Base-by-base conservation (phyloP, 1,284 basidiomycete genomes). In the Ceratobasidium sp. region DNA sequence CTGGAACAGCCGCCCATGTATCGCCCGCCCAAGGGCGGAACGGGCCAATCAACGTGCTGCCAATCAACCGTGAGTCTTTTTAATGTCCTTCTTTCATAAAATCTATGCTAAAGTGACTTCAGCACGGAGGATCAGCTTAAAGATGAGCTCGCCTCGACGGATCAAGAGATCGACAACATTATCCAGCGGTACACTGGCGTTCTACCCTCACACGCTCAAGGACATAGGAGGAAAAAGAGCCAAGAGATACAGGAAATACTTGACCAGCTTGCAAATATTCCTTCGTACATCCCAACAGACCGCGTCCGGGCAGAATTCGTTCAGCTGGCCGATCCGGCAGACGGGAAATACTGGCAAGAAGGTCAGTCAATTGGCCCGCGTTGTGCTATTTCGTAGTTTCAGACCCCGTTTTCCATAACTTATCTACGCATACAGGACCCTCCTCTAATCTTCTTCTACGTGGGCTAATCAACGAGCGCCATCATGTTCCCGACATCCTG, bases 391-490 rank as follows among this genome's bases (percentile, higher is more conserved):
- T 18, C 11, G 35, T 7, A 9, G 14, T n/a, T n/a, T n/a, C n/a
- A n/a, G n/a, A n/a, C n/a, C n/a, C n/a, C n/a, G n/a, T n/a, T n/a
- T n/a, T n/a, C n/a, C n/a, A n/a, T n/a, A n/a, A n/a, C n/a, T n/a
- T n/a, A n/a, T n/a, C n/a, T n/a, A n/a, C n/a, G n/a, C n/a, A n/a
- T 23, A 16, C 13, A 67, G 64, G 64, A 35, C 64, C 64, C 2
- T 67, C 64, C 13, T 67, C 64, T 2, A 67, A 67, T 28, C 64
- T 67, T 54, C n/a, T 67, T 7, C 52, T 67, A 14, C 64, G 64
- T 23, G 64, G 49, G 14, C 3, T 67, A 26, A 67, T 67, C 23
- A 67, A 67, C 38, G 64, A 67, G 21, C 64, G 64, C 21, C 41
- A 13, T 2, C 64, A 41, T 1, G 47, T 67, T 18, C 64, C 64